Conservation (phyloP, 1,284 basidiomycete genomes). For the Jaminaea rosea region DNA sequence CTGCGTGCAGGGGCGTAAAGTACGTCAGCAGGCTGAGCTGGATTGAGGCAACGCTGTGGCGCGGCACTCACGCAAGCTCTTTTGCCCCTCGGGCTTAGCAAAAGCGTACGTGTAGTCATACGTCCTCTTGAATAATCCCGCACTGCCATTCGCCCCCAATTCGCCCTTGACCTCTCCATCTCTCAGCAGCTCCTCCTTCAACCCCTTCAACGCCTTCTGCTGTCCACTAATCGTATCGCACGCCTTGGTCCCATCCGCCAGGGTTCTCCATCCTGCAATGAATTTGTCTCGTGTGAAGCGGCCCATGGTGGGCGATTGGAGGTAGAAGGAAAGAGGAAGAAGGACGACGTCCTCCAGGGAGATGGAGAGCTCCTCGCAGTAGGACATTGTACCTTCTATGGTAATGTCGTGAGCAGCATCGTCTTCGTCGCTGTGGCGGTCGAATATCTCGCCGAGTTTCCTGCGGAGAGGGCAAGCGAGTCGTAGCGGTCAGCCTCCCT, state of each 20-base stretch:
- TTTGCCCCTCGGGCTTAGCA: constrained; percentile 63
- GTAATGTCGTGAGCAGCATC: constrained; percentile 18
- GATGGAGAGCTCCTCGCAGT: constrained; percentile 34
- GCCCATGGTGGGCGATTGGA: constrained; percentile 32
- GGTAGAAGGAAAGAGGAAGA: constrained; percentile 42
- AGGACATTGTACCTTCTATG: constrained; percentile 36
- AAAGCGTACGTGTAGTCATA: constrained; percentile 85
- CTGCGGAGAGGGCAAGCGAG: too few species aligned
- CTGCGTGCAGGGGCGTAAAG: constrained; percentile 47
- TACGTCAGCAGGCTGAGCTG: background rate
- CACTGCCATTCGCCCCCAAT: constrained; percentile 4
- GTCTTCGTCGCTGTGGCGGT: constrained; percentile 46
- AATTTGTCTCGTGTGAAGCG: constrained; percentile 30
- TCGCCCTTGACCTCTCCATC: constrained; percentile 25
- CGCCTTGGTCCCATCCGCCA: constrained; percentile 14
- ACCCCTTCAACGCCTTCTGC: constrained; percentile 16
- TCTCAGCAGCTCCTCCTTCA: constrained; percentile 24
- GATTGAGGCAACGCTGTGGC: background rate
- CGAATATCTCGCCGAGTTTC: constrained; percentile 58
- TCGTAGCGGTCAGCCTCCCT: too few species aligned
- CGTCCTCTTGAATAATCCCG: constrained; percentile 62
- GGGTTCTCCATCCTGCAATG: constrained; percentile 36
- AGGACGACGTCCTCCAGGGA: constrained; percentile 38
- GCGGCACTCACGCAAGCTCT: constrained; percentile 48
- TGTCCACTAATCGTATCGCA: constrained; percentile 30